A percentile compares a stretch with the other conserved stretches of the same genome.
Evolutionary conservation across 768 basidiomycete species (phyloP).

Genomic region (Trametes villosa): DNA sequence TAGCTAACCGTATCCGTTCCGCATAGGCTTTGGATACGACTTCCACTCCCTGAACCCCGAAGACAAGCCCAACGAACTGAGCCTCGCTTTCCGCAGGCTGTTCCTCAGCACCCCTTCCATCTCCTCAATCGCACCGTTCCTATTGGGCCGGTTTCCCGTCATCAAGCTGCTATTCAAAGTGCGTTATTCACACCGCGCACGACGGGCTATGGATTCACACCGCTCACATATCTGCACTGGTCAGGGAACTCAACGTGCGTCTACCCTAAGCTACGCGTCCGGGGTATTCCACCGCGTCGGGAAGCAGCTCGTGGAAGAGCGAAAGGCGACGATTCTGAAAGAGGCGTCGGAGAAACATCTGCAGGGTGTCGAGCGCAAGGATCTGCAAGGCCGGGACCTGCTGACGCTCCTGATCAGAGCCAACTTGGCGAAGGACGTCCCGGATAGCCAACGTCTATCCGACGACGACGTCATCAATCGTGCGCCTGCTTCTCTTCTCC

Average conservation of each 20-base stretch:
- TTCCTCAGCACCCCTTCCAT: slow-evolving; percentile 21
- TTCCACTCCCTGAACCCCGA: slow-evolving; percentile 37
- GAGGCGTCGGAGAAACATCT: slow-evolving; percentile 28
- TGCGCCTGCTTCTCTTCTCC: slow-evolving; percentile 36
- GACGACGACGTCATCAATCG: slow-evolving; percentile 66
- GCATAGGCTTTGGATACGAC: slow-evolving; percentile 39
- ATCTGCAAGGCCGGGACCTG: slow-evolving; percentile 52
- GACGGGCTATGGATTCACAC: too few relatives aligned
- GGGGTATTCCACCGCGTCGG: slow-evolving; percentile 30
- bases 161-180: too few relatives aligned
- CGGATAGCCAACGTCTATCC: slow-evolving; percentile 55
- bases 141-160: slow-evolving; percentile 16
- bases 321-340: slow-evolving; percentile 34
- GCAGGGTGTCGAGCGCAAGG: slow-evolving; percentile 38
- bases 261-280: background rate
- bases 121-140: background rate
- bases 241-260: too few relatives aligned
- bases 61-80: slow-evolving; percentile 36
- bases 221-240: too few relatives aligned
- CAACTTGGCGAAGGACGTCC: slow-evolving; percentile 65
- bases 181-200: too few relatives aligned
- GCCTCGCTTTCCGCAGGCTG: slow-evolving; percentile 32
- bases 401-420: slow-evolving; percentile 64
- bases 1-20: background rate
- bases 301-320: slow-evolving; percentile 32